A percentile compares a stretch with the other conserved stretches of the same genome.
Evolutionary conservation across 768 basidiomycete genomes (phyloP).

Genomic region (Tricholoma hemisulphureum): DNA sequence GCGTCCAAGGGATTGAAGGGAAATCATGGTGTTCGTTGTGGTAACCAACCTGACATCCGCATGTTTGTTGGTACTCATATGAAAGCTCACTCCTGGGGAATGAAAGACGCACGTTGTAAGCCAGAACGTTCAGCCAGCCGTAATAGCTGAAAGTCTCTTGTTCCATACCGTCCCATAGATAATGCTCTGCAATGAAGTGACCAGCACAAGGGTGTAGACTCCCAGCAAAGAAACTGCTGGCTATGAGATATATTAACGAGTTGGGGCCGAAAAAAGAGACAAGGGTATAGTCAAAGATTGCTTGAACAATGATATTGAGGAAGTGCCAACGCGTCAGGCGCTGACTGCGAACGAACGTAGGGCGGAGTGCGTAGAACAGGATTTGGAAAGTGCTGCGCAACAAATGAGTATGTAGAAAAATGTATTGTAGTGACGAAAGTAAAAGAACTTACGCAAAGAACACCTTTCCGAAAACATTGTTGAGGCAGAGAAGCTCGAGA

Average conservation of each 20-base stretch:
- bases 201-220: constrained; percentile 94
- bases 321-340: constrained; percentile 81
- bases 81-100: background rate
- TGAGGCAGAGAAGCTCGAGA: constrained; percentile 80
- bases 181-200: constrained; percentile 98
- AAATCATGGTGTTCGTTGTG: constrained; percentile 99
- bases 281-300: constrained; percentile 71
- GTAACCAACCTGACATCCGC: constrained; percentile 75
- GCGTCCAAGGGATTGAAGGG: constrained; percentile 94
- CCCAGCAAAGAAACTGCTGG: constrained; percentile 94
- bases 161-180: constrained; percentile 85
- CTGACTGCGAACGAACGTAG: constrained; percentile 87
- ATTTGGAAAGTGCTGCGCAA: constrained; percentile 90
- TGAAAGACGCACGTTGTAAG: constrained; percentile 79
- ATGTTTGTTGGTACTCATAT: background rate
- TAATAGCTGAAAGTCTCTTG: constrained; percentile 99
- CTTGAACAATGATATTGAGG: constrained; percentile 68
- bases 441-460: constrained; percentile 82
- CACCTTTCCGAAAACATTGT: constrained; percentile 96
- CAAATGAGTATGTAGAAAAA: background rate
- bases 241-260: constrained; percentile 77
- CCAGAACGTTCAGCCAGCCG: constrained; percentile 82
- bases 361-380: constrained; percentile 95
- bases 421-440: background rate
- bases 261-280: constrained; percentile 41